phyloP scores from a whole-genome alignment of 1,284 basidiomycete genomes.

The Tylopilus sp. region DNA sequence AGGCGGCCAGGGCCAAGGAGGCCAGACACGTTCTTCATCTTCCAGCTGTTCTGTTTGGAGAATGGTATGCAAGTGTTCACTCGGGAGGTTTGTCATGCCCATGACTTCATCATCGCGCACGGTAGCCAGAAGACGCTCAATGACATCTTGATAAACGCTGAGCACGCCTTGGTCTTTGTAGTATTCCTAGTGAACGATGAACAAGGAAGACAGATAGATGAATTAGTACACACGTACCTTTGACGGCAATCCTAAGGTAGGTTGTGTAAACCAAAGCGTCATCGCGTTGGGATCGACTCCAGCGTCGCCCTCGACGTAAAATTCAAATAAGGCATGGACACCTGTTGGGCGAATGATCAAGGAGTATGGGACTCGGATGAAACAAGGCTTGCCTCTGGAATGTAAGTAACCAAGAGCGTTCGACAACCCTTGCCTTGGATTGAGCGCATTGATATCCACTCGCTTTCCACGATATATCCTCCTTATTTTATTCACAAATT shows the following conservation, averaged over 20 bases:
- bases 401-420: conserved; percentile 85
- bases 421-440: conserved; percentile 55
- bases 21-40: conserved; percentile 61
- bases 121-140: conserved; percentile 64
- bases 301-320: conserved; percentile 84
- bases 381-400: conserved; percentile 58
- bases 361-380: background rate
- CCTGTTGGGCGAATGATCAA: conserved; percentile 41
- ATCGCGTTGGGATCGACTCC: conserved; percentile 87
- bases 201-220: conserved; percentile 2
- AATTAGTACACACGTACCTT: conserved; percentile 49
- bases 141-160: conserved; percentile 67
- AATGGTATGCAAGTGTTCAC: conserved; percentile 18
- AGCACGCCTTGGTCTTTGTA: conserved; percentile 77
- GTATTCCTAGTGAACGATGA: conserved; percentile 62
- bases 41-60: conserved; percentile 39
- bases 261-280: conserved; percentile 84
- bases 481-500: conserved; percentile 55
- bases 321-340: conserved; percentile 74
- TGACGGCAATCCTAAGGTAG: conserved; percentile 81
- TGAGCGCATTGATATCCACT: conserved; percentile 37
- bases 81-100: conserved; percentile 4
- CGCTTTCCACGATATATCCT: conserved; percentile 54
- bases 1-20: conserved; percentile 86
- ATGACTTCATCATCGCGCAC: conserved; percentile 49